phyloP scores from a whole-genome alignment of 1,284 basidiomycete genomes.

The Quambalaria eucalypti region DNA sequence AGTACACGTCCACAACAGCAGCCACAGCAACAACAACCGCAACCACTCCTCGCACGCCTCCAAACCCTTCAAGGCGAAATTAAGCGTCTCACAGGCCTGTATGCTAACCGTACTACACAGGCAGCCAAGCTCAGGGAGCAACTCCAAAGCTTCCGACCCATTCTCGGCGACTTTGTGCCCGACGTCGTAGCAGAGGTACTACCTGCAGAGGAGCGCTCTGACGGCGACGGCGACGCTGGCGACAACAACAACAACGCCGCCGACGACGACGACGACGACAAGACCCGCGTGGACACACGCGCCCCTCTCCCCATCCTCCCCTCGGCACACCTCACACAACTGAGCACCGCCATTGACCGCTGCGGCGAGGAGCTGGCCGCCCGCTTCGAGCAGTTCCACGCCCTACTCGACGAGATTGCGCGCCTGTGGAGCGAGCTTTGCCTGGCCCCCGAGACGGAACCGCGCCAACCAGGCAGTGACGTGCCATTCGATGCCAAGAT shows the following conservation, averaged over 20 bases:
- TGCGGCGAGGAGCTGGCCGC: constrained; percentile 1
- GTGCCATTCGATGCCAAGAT: constrained; percentile 24
- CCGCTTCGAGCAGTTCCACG: constrained; percentile 23
- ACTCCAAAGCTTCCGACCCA: constrained; percentile 17
- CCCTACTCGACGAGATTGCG: constrained; percentile 26
- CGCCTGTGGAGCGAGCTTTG: constrained; percentile 41
- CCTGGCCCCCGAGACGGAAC: constrained; percentile 4
- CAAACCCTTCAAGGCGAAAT: constrained; percentile 14
- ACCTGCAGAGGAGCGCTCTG: too few relatives aligned
- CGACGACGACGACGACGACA: background rate
- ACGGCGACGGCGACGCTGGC: background rate
- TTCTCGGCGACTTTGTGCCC: constrained; percentile 22
- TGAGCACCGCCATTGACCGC: background rate
- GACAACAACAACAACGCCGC: too few relatives aligned
- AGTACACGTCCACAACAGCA: too few relatives aligned
- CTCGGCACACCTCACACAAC: constrained; percentile 3
- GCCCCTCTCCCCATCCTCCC: background rate
- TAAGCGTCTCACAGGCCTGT: constrained; percentile 14
- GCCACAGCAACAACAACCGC: too few relatives aligned
- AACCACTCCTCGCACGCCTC: constrained; percentile 23
- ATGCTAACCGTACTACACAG: constrained; percentile 15
- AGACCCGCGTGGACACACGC: background rate
- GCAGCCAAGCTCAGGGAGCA: constrained; percentile 15
- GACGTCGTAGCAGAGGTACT: background rate
- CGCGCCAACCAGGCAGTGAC: background rate